A percentile compares a stretch with the other conserved stretches of the same genome.
phyloP scores from a whole-genome alignment of 169 alveolate genomes.

The Plasmodium gonderi region DNA sequence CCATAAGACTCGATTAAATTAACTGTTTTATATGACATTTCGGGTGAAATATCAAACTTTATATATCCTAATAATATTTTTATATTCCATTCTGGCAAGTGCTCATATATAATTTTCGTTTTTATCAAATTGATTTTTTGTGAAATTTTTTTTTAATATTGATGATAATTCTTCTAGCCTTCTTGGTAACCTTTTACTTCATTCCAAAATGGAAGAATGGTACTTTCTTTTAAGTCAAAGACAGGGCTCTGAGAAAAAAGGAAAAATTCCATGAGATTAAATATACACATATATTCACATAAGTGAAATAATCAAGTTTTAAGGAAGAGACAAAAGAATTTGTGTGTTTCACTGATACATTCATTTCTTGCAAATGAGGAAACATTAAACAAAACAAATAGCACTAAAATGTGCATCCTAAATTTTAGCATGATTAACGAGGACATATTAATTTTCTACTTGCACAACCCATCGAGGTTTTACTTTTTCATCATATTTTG shows the following conservation, averaged over 20 bases:
- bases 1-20: not conserved
- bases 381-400: not conserved
- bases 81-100: not conserved
- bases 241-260: not conserved
- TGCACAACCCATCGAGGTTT: not conserved
- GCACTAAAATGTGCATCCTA: not conserved
- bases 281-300: not conserved
- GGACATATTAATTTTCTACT: not conserved
- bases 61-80: not conserved
- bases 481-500: not conserved
- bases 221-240: not conserved
- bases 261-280: not conserved
- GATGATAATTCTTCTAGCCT: not conserved
- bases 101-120: not conserved
- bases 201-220: not conserved
- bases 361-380: not conserved
- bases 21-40: not conserved
- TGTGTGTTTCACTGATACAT: not conserved
- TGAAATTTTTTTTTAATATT: not conserved
- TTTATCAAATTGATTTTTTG: too few relatives aligned
- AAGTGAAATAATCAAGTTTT: not conserved
- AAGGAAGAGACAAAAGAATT: not conserved
- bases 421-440: not conserved
- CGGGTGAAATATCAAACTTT: not conserved
- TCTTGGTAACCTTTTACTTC: not conserved